phyloP scores from a whole-genome alignment of 345 rosid species.

The Brassica rapa region DNA sequence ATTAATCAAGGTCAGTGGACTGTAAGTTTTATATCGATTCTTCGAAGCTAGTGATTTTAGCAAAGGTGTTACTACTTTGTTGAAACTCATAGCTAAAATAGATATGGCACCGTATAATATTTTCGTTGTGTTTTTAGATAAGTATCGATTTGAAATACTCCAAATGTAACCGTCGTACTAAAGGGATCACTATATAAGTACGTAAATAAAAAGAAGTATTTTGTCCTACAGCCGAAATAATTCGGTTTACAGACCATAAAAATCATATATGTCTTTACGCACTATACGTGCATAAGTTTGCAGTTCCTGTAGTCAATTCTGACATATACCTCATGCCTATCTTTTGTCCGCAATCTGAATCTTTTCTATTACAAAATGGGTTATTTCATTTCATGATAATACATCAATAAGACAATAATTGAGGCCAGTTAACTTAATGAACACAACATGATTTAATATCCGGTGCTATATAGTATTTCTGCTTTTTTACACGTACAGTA shows the following conservation, averaged over 20 bases:
- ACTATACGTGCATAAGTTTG: neutral
- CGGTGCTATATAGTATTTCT: neutral
- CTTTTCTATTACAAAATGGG: neutral
- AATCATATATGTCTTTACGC: neutral
- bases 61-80: no score
- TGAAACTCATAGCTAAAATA: no score
- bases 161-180: neutral
- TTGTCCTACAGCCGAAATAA: slow-evolving; percentile 21
- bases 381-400: neutral
- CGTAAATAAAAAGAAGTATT: slow-evolving; percentile 13
- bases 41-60: no score
- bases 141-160: neutral
- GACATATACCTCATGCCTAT: slow-evolving; percentile 1
- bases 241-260: neutral
- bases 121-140: no score
- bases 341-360: neutral
- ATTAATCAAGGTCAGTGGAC: no score
- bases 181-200: neutral
- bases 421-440: neutral
- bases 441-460: no score
- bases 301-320: slow-evolving; percentile 5
- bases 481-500: no score
- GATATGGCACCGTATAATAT: no score
- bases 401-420: neutral
- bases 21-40: no score